Base-by-base conservation (phyloP, 306 rosid species). In the Rubus parviflorus region DNA sequence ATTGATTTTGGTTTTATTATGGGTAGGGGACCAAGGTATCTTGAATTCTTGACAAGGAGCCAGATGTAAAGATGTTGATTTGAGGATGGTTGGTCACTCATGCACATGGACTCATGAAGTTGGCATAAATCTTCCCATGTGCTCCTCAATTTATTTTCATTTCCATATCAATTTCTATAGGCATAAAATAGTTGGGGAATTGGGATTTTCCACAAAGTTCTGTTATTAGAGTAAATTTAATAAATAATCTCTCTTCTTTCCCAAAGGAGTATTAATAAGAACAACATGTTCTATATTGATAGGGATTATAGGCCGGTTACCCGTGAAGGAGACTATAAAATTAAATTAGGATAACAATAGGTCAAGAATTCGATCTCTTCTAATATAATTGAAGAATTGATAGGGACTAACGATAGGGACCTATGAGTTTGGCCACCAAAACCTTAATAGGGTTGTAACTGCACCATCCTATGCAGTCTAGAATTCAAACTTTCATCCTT, bases 61-160 rank as follows among this genome's bases (percentile, higher is more conserved):
- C 65, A 73, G 42, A 25, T 46, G 54, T 6, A 19, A 17, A 58
- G 60, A 42, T 67, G 70, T 75, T 70, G 84, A 71, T 56, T 63
- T 48, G 69, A 70, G 57, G 73, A 73, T 12, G 42, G 81, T 53
- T 81, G 69, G 81, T 46, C 79, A 81, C 80, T 79, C 72, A 70
- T 79, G 79, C 88, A 83, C 89, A 83, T 89, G 89, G 80, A 30
- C 43, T 61, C 57, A 10, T 74, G 78, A 63, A 70, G 41, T 77
- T 79, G 83, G 85, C 61, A 38, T 68, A 52, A 38, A 52, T 72
- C 49, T 43, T 19, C 37, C 73, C 70, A 46, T 61, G 78, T 73
- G 42, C 38, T 25, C 13, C 62, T 61, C 69, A 45, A 22, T 68
- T 78, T 77, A 58, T 51, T 8, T 73, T 70, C 58, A 70, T 66